Evolutionary conservation across 192 early-diverging fungal species (phyloP).

Genomic region (Umbelopsis sp.): DNA sequence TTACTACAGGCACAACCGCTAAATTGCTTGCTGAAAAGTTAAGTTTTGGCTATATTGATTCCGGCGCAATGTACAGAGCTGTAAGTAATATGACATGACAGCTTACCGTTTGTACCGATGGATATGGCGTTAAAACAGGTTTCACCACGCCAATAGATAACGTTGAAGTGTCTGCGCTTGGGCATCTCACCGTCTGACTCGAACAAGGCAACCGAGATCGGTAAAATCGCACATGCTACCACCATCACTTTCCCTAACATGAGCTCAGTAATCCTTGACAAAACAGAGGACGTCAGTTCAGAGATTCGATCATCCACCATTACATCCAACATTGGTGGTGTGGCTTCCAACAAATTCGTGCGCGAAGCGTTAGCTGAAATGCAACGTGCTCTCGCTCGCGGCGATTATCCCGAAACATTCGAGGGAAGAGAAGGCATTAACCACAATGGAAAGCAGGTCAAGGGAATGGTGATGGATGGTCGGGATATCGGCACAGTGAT

Average conservation of each 20-base stretch:
- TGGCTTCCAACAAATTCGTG: conserved; percentile 62
- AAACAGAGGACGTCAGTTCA: conserved; percentile 57
- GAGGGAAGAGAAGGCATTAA: background rate
- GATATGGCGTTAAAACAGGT: background rate
- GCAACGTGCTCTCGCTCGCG: conserved; percentile 55
- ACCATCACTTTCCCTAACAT: conserved; percentile 16
- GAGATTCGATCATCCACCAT: conserved; percentile 63
- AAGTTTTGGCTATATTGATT: conserved; percentile 77
- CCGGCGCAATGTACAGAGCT: conserved; percentile 68
- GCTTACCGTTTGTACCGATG: too few species aligned
- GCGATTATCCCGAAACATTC: conserved; percentile 30
- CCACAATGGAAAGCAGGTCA: conserved; percentile 1
- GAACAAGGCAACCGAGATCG: conserved; percentile 39
- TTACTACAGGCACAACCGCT: conserved; percentile 62
- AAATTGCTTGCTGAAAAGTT: conserved; percentile 66
- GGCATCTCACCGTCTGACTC: conserved; percentile 43
- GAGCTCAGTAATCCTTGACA: conserved; percentile 1
- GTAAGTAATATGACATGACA: too few species aligned
- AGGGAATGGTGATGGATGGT: conserved; percentile 85
- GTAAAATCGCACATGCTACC: conserved; percentile 7
- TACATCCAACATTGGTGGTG: conserved; percentile 55
- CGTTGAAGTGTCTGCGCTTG: conserved; percentile 39
- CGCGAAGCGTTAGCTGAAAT: conserved; percentile 57
- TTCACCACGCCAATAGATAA: conserved; percentile 35
- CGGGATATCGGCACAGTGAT: conserved; percentile 80